Evolutionary conservation across 176 grass and related monocot species (phyloP).

Genomic region (Hordeum marinum): DNA sequence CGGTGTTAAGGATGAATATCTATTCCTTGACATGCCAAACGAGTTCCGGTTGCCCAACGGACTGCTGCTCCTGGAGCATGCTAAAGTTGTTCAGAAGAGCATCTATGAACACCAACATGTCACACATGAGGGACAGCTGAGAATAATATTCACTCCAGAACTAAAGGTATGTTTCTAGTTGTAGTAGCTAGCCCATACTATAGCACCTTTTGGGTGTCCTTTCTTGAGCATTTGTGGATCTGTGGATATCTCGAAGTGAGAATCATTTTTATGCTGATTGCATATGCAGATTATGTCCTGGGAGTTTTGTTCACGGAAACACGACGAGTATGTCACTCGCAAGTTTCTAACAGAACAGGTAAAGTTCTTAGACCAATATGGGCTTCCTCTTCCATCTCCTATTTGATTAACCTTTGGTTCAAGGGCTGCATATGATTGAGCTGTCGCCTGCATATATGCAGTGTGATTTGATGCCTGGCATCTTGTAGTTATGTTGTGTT

Average conservation of each 20-base stretch:
- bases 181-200: background rate
- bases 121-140: constrained; percentile 77
- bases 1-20: constrained; percentile 79
- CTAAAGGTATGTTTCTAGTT: constrained; percentile 60
- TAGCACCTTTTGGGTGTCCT: background rate
- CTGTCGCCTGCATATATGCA: background rate
- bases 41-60: constrained; percentile 77
- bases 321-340: constrained; percentile 85
- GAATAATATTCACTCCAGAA: constrained; percentile 96
- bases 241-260: constrained; percentile 39
- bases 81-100: constrained; percentile 88
- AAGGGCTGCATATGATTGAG: background rate
- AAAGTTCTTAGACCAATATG: background rate
- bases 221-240: background rate
- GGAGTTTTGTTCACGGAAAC: constrained; percentile 86
- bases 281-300: constrained; percentile 77
- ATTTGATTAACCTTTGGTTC: background rate
- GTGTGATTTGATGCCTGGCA: background rate
- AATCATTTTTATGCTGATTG: constrained; percentile 33
- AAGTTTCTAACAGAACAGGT: constrained; percentile 90
- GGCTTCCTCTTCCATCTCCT: background rate
- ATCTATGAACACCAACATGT: constrained; percentile 90
- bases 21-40: constrained; percentile 81
- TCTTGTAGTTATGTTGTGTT: background rate
- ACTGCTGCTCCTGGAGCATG: constrained; percentile 77